These are phyloP conservation scores for Phytophthora pisi DNA, from an alignment of 352 stramenopile genomes.

Conservation along the genomic window DNA sequence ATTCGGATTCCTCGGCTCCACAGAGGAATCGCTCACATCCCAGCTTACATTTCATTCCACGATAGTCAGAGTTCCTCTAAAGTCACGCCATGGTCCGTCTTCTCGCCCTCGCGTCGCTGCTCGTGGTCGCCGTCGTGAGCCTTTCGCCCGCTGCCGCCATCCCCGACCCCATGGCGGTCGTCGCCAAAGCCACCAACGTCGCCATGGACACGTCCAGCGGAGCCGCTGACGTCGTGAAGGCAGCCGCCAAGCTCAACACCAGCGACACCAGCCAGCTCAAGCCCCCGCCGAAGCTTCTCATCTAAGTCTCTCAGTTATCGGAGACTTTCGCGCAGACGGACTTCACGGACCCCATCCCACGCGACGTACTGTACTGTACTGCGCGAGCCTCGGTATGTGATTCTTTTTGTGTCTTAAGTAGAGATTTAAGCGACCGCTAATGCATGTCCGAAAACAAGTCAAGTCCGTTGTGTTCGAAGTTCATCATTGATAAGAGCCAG, in stretches of 20 bases:
- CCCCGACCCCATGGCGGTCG: slow-evolving; percentile 30
- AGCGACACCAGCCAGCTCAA: slow-evolving; percentile 6
- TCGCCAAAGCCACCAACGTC: slow-evolving; percentile 17
- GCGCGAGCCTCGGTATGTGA: slow-evolving; percentile 21
- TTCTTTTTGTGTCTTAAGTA: slow-evolving; percentile 25
- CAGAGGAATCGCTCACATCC: not conserved
- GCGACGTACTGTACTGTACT: slow-evolving; percentile 1
- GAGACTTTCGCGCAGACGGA: slow-evolving; percentile 9
- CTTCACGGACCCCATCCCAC: not conserved
- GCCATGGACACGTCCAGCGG: slow-evolving; percentile 27
- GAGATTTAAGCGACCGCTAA: slow-evolving; percentile 21
- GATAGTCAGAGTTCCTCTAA: not conserved
- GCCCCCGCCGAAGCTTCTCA: not conserved
- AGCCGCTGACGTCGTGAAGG: slow-evolving; percentile 16
- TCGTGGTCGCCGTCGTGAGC: slow-evolving; percentile 25
- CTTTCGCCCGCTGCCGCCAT: slow-evolving; percentile 14
- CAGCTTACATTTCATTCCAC: not conserved
- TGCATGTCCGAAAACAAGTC: slow-evolving; percentile 19
- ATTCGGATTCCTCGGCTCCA: slow-evolving; percentile 13
- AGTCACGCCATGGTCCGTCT: slow-evolving; percentile 24
- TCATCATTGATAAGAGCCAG: too few relatives aligned
- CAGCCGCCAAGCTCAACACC: slow-evolving; percentile 28
- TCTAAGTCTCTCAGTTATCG: slow-evolving; percentile 2
- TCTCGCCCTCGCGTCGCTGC: slow-evolving; percentile 23
- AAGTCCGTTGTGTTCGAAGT: slow-evolving; percentile 2